These are phyloP conservation scores for Lipomyces chichibuensis DNA, from an alignment of 805 yeast genomes.

Conservation along the genomic window DNA sequence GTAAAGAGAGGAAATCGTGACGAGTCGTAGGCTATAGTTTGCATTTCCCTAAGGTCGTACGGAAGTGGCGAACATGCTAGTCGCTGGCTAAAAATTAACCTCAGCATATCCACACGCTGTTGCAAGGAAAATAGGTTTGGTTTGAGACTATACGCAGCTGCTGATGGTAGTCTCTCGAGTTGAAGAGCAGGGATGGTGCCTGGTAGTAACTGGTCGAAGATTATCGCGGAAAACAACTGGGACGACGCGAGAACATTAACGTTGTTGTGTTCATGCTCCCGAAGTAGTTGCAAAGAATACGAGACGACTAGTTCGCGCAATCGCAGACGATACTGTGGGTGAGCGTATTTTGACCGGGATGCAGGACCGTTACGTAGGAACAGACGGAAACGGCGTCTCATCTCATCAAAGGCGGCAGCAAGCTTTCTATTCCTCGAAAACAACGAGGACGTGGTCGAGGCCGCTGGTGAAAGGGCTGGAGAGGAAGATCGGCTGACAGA, in stretches of 20 bases:
- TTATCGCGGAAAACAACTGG: slow-evolving; percentile 32
- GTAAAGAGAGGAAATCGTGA: slow-evolving; percentile 32
- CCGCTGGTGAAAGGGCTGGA: slow-evolving; percentile 14
- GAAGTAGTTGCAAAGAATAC: slow-evolving; percentile 19
- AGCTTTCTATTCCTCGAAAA: background rate
- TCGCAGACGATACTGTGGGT: slow-evolving; percentile 21
- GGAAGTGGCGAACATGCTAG: slow-evolving; percentile 22
- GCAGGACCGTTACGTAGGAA: slow-evolving; percentile 26
- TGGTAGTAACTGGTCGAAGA: slow-evolving; percentile 33
- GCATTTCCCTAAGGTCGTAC: slow-evolving; percentile 25
- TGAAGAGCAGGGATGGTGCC: slow-evolving; percentile 26
- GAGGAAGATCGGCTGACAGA: background rate
- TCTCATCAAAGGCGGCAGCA: slow-evolving; percentile 16
- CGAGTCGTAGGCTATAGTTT: slow-evolving; percentile 33
- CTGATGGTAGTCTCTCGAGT: slow-evolving; percentile 27
- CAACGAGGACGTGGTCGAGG: background rate
- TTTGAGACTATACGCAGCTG: slow-evolving; percentile 29
- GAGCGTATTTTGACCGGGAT: slow-evolving; percentile 23
- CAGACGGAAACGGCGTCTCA: slow-evolving; percentile 22
- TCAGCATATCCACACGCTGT: slow-evolving; percentile 33
- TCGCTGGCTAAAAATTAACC: slow-evolving; percentile 31
- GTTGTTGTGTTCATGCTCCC: slow-evolving; percentile 22
- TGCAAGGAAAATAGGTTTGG: slow-evolving; percentile 27
- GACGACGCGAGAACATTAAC: slow-evolving; percentile 23
- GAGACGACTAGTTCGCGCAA: slow-evolving; percentile 31